A percentile compares a stretch with the other conserved stretches of the same genome.
Conservation (phyloP, 768 basidiomycete species). For the Lentinula boryana region DNA sequence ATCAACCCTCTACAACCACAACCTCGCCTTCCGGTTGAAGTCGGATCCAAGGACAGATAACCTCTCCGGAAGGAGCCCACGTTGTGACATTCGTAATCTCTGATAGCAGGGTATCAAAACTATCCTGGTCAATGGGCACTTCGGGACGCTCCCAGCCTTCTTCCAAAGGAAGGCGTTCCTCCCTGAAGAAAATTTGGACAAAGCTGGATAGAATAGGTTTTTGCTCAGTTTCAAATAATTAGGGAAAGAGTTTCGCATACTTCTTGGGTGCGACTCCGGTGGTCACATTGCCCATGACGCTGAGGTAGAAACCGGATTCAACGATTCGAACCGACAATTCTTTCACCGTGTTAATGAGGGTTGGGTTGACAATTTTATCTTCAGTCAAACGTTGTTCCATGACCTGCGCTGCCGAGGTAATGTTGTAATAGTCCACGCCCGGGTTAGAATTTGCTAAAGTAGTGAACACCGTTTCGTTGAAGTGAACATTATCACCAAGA, state of each 20-base stretch:
- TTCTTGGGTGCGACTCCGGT: not conserved
- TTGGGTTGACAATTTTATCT: slow-evolving; percentile 6
- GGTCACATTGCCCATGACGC: slow-evolving; percentile 6
- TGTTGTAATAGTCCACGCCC: slow-evolving; percentile 11
- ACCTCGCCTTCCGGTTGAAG: not conserved
- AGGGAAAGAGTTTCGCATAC: not conserved
- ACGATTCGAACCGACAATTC: slow-evolving; percentile 8
- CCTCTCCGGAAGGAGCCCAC: not conserved
- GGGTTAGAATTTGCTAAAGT: slow-evolving; percentile 6
- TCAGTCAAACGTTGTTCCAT: slow-evolving; percentile 5
- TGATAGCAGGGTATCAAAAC: not conserved
- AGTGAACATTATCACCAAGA: not conserved
- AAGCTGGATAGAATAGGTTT: not conserved
- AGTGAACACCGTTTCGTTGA: slow-evolving; percentile 1
- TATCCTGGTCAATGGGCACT: not conserved
- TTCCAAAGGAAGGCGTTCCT: slow-evolving; percentile 2
- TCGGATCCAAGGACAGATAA: not conserved
- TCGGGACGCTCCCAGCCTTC: not conserved
- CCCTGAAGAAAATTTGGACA: slow-evolving; percentile 1
- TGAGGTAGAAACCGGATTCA: slow-evolving; percentile 10
- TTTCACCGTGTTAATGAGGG: slow-evolving; percentile 8
- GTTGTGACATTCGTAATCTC: not conserved
- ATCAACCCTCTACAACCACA: not conserved
- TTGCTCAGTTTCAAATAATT: not conserved
- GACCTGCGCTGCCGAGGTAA: slow-evolving; percentile 3